Evolutionary conservation across 768 basidiomycete genomes (phyloP), one percentile per base, ranked within the genome.

Genomic region (Udeniomyces megalosporus): DNA sequence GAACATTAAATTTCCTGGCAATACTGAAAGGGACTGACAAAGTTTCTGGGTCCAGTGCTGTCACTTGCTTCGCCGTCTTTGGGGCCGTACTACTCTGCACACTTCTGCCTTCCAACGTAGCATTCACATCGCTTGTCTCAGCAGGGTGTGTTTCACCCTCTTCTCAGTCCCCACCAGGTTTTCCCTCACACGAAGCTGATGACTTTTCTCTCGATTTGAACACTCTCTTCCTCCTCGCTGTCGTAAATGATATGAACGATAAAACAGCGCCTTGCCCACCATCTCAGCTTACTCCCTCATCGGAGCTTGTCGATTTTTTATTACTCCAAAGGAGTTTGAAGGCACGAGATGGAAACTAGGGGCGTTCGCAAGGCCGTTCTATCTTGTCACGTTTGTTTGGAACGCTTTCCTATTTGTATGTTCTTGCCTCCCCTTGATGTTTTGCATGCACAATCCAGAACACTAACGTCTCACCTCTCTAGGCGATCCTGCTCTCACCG

Each of bases 241-340:
- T n/a, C n/a, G n/a, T n/a, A n/a, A n/a, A n/a, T n/a, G n/a, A n/a
- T n/a, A n/a, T n/a, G n/a, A n/a, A n/a, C n/a, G n/a, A n/a, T n/a
- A n/a, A n/a, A 35, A 3, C 49, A 51, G 49, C 44, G 38, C 38
- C 17, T 34, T 56, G 3, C 45, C 89, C 0, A 90, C 86, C 2
- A 88, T 90, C 62, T 87, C 88, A 0, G 86, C 88, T 1, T 92
- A 92, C 69, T 86, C 82, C 0, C 77, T 92, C 48, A 89, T 92
- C 63, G 81, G 85, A 86, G 17, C 63, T 50, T 62, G 31, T 38
- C 65, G 70, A 32, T 73, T 91, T 22, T 80, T 80, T n/a, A 77
- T 83, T 78, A 92, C 90, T 0, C 87, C 84, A 12, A 72, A 84
- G 67, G 75, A 79, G 35, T 92, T 92, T 75, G 80, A 80, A 66